Base-by-base conservation (phyloP, 2,329 filamentous ascomycete genomes). In the Hymenoscyphus fraxineus region DNA sequence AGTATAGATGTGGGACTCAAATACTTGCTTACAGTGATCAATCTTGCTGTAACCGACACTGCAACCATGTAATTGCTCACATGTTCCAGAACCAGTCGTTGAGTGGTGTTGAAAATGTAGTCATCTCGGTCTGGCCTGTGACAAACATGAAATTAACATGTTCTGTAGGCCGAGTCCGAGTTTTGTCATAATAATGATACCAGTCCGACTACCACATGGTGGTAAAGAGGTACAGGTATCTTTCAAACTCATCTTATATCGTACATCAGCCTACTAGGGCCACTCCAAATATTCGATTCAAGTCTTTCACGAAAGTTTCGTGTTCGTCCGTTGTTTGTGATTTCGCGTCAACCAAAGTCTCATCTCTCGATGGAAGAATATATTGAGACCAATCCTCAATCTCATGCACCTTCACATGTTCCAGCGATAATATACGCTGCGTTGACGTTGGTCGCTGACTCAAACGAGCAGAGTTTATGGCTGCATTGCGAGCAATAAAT, bases 401-500 rank as follows among this genome's bases (percentile, higher is more conserved):
- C 22, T 51, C 44, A 51, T 51, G 44, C 10, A 51, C 44, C 22
- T 51, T 51, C 44, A 51, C 35, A 35, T 35, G 5, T 35, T 9
- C 35, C 4, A 35, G 35, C 27, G 27, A 27, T 35, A 6, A 35
- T 35, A 6, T 35, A 35, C 9, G 35, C 35, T 35, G 35, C 35
- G 35, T 35, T 35, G 35, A 35, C 9, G 35, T 35, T 35, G 35
- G 35, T 51, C 13, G 44, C 44, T 51, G 44, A 16, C 16, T 22
- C 16, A 51, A 51, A 22, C 44, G 15, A 27, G 15, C 7, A 16
- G 54, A 13, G 27, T 27, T 47, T 60, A 60, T 60, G 19, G 32
- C 40, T 15, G 35, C 58, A n/a, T 47, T 60, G 19, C 58, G 58
- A 15, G 58, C 58, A 13, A 60, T 22, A 7, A 60, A 47, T 6